Base-by-base conservation (phyloP, 108 stramenopile species). In the Licmophora abbreviata region DNA sequence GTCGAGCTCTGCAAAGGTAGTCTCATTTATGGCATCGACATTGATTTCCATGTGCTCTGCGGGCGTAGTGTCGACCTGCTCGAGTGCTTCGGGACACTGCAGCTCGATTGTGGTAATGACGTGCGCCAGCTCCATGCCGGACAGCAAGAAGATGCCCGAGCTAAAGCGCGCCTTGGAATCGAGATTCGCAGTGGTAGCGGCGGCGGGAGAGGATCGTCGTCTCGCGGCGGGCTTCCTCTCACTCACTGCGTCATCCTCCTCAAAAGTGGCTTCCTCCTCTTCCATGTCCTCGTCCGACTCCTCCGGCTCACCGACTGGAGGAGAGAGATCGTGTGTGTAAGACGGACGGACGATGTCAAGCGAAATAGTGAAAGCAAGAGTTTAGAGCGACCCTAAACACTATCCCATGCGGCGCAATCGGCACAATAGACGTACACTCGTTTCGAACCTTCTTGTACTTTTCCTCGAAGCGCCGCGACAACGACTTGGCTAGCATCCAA, bases 31-130 rank as follows among this genome's bases (percentile, higher is more conserved):
- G 18, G 54, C 67, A 67, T 96, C 95, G 21, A 95, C 68, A 57
- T 94, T 93, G 38, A 96, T 78, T 73, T 94, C 92, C 22, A 94
- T 69, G 31, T 85, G 71, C 20, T 44, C 29, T n/a, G n/a, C n/a
- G n/a, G n/a, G n/a, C 17, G 71, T 61, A 28, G 36, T 58, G 0
- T 67, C 57, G 22, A 63, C 68, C 29, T 76, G 71, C 53, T 77
- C 71, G 50, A 97, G 58, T 5, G 89, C 93, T 3, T 76, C 52
- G 2, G 94, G 97, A 53, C 88, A 94, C 58, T 83, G 57, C 8
- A 68, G 51, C 59, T 97, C 94, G 36, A 95, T 65, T 14, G 63
- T 76, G 20, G 76, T 63, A 1, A 97, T 58, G 29, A 95, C 81
- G 34, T 80, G 68, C 11, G 86, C 93, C 18, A 96, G 60, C 54